Base-by-base conservation (phyloP, 768 basidiomycete genomes). In the Cystofilobasidium capitatum region DNA sequence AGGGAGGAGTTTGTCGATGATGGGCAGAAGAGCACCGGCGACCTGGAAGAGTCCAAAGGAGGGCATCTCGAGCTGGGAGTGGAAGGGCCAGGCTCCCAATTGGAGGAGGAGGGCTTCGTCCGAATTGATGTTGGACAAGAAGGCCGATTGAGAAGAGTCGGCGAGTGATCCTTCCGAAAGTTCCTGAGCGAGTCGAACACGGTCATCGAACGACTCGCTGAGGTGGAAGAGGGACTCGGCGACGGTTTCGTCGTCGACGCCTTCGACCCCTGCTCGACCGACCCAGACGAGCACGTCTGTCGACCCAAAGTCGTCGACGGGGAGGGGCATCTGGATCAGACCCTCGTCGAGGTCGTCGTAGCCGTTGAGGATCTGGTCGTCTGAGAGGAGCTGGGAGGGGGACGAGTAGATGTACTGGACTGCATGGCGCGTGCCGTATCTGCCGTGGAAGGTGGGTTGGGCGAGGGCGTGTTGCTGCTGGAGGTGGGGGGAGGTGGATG, bases 1-100 rank as follows among this genome's bases (percentile, higher is more conserved):
- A 0, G 88, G 90, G n/a, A 89, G 80, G 70, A 83, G 72, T 13
- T 80, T 80, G 70, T 88, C 86, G 70, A 91, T 72, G 40, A 71
- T 59, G 22, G 75, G 71, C 1, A 78, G 60, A 33, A 71, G 60
- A 12, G 62, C 31, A 0, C 51, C 22, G 4, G 74, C 73, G 8
- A 78, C 73, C 47, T 73, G 58, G 37, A 78, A 66, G 45, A 79
- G 66, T 1, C 76, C 66, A 20, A 73, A 74, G 17, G 60, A 58
- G 2, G 71, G 22, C 5, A 72, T 67, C n/a, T 69, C 65, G 61
- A 75, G 69, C 14, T 76, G 31, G 4, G 72, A 49, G 31, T 51
- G n/a, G 45, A 70, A n/a, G n/a, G n/a, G n/a, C n/a, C n/a, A n/a
- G n/a, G n/a, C n/a, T n/a, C n/a, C n/a, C n/a, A n/a, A n/a, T n/a